phyloP scores from a whole-genome alignment of 2,329 filamentous ascomycete genomes.

The Aspergillus ustus region DNA sequence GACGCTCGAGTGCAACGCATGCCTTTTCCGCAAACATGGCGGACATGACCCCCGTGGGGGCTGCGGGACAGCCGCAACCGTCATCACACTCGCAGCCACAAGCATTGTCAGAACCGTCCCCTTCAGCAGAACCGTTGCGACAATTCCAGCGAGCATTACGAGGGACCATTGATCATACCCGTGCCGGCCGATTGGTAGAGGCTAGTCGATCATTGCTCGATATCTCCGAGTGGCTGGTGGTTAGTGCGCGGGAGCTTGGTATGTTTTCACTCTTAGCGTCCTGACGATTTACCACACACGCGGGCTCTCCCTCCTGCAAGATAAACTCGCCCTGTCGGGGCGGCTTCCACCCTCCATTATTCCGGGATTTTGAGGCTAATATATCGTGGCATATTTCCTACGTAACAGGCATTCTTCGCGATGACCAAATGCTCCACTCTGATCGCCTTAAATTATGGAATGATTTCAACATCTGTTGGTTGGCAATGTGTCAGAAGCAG shows the following conservation, averaged over 20 bases:
- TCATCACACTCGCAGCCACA: slow-evolving; percentile 34
- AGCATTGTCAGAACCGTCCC: slow-evolving; percentile 51
- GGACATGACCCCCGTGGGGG: slow-evolving; percentile 47
- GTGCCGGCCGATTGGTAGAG: slow-evolving; percentile 63
- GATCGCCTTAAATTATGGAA: slow-evolving; percentile 87
- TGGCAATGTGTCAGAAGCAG: slow-evolving; percentile 80
- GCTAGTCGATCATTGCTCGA: slow-evolving; percentile 63
- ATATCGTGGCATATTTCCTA: background rate
- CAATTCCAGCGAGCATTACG: slow-evolving; percentile 61
- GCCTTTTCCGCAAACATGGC: slow-evolving; percentile 59
- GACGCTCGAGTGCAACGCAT: slow-evolving; percentile 54
- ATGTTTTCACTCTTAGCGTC: slow-evolving; percentile 48
- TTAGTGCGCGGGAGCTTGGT: slow-evolving; percentile 70
- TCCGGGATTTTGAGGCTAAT: background rate
- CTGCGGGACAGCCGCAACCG: slow-evolving; percentile 42
- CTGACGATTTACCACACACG: slow-evolving; percentile 22
- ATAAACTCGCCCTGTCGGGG: background rate
- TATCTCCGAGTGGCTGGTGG: slow-evolving; percentile 69
- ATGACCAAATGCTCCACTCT: slow-evolving; percentile 75
- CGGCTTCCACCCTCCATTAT: background rate
- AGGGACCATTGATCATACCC: slow-evolving; percentile 73
- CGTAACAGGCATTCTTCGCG: slow-evolving; percentile 74
- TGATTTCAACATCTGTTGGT: slow-evolving; percentile 93
- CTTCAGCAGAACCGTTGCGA: slow-evolving; percentile 70
- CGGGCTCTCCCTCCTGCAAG: background rate